Evolutionary conservation across 352 stramenopile genomes (phyloP).

Genomic region (Phytophthora nicotianae): DNA sequence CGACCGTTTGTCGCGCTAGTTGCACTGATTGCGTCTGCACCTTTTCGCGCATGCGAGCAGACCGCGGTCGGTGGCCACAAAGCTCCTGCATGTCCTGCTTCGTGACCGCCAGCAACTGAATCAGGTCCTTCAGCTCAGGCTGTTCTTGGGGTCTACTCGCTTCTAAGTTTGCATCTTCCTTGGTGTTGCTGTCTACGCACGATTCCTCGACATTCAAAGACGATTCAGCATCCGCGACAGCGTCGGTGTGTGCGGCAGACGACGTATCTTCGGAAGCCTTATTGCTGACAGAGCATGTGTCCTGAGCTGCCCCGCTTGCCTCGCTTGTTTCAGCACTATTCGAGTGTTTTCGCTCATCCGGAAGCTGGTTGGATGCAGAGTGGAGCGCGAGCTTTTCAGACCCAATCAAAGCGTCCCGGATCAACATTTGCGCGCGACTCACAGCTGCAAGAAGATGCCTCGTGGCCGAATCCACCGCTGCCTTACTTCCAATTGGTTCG

Average conservation of each 20-base stretch:
- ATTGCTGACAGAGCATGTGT: neutral
- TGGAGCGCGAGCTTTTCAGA: constrained; percentile 53
- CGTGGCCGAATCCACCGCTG: constrained; percentile 18
- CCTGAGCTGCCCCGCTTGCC: neutral
- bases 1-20: constrained; percentile 59
- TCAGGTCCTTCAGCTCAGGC: constrained; percentile 61
- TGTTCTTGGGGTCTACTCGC: constrained; percentile 21
- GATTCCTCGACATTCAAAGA: neutral
- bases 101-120: constrained; percentile 67
- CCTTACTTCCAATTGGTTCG: neutral
- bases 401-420: constrained; percentile 32
- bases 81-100: constrained; percentile 51
- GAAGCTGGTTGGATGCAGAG: constrained; percentile 45
- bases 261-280: constrained; percentile 1
- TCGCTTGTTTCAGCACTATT: neutral
- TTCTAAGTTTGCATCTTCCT: constrained; percentile 14
- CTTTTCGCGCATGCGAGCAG: constrained; percentile 74
- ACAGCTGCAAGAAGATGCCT: constrained; percentile 35
- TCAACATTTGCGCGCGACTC: constrained; percentile 36
- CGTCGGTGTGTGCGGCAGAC: constrained; percentile 1
- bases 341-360: constrained; percentile 26
- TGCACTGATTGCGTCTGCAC: constrained; percentile 65
- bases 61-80: constrained; percentile 55
- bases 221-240: neutral
- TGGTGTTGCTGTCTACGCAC: neutral